Evolutionary conservation across 495 filamentous ascomycete genomes (phyloP).

Genomic region (Penicillium egyptiacum): DNA sequence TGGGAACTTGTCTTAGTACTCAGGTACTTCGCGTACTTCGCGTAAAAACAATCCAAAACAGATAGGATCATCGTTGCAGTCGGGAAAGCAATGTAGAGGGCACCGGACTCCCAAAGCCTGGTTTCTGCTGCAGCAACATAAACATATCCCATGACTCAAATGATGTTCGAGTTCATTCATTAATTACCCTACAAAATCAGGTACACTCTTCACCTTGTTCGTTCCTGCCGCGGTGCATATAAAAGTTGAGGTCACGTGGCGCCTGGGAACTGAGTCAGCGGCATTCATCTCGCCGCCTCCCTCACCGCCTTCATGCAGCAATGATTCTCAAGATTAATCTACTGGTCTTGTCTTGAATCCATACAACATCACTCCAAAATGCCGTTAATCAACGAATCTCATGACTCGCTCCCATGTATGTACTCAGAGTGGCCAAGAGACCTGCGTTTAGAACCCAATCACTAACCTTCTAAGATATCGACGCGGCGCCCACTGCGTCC

Average conservation of each 20-base stretch:
- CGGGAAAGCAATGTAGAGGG: neutral
- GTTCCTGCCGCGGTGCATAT: neutral
- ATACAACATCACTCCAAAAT: constrained; percentile 39
- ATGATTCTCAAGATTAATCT: constrained; percentile 7
- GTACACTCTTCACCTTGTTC: neutral
- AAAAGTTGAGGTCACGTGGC: constrained; percentile 1
- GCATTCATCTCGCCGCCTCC: neutral
- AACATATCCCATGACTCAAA: neutral
- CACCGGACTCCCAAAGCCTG: neutral
- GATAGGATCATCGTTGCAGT: constrained; percentile 4
- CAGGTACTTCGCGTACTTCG: constrained; percentile 3
- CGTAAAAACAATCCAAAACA: neutral
- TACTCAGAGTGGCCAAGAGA: neutral
- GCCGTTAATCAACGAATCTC: constrained; percentile 67
- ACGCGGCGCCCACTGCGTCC: constrained; percentile 59
- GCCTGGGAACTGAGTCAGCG: neutral
- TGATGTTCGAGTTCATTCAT: neutral
- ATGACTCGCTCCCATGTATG: constrained; percentile 85
- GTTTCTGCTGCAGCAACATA: neutral
- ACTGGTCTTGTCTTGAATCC: neutral
- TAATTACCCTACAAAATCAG: neutral
- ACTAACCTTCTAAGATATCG: constrained; percentile 60
- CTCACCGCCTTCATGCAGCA: neutral
- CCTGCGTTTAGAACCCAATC: neutral
- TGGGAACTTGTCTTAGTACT: neutral